Evolutionary conservation across 108 stramenopile genomes (phyloP).

Genomic region (Fragilaria radians): DNA sequence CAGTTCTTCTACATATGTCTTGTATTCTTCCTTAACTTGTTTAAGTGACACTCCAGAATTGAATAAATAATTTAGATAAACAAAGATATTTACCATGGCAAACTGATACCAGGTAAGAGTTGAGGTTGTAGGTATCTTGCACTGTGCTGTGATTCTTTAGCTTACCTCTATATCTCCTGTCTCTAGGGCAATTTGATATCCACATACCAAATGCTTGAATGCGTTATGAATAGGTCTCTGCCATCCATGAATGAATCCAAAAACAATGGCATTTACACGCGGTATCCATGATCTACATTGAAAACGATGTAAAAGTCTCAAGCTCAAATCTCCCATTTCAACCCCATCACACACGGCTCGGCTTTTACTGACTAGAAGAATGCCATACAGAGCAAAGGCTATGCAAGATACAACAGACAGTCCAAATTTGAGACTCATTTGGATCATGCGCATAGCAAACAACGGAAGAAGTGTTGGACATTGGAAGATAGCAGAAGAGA

Average conservation of each 20-base stretch:
- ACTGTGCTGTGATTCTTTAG: too few species aligned
- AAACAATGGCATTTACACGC: constrained; percentile 20
- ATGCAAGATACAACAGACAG: constrained; percentile 20
- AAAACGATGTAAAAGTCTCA: constrained; percentile 26
- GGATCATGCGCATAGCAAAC: constrained; percentile 27
- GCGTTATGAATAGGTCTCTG: constrained; percentile 1
- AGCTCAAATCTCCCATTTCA: constrained; percentile 25
- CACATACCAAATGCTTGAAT: constrained; percentile 13
- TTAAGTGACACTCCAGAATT: background rate
- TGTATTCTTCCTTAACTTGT: background rate
- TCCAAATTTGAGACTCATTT: constrained; percentile 30
- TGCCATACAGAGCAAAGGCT: constrained; percentile 40
- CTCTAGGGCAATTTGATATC: constrained; percentile 11
- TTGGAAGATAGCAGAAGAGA: constrained; percentile 7
- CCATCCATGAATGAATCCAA: constrained; percentile 20
- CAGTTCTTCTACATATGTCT: background rate
- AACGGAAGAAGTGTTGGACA: constrained; percentile 19
- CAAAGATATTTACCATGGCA: background rate
- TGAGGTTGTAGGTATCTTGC: background rate
- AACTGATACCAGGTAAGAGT: background rate
- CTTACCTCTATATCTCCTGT: constrained; percentile 22
- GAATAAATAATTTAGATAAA: background rate
- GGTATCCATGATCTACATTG: constrained; percentile 19
- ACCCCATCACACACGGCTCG: constrained; percentile 16
- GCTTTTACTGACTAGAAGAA: constrained; percentile 12